A percentile compares a stretch with the other conserved stretches of the same genome.
Evolutionary conservation across 805 yeast genomes (phyloP).

Genomic region (Millerago galiae): DNA sequence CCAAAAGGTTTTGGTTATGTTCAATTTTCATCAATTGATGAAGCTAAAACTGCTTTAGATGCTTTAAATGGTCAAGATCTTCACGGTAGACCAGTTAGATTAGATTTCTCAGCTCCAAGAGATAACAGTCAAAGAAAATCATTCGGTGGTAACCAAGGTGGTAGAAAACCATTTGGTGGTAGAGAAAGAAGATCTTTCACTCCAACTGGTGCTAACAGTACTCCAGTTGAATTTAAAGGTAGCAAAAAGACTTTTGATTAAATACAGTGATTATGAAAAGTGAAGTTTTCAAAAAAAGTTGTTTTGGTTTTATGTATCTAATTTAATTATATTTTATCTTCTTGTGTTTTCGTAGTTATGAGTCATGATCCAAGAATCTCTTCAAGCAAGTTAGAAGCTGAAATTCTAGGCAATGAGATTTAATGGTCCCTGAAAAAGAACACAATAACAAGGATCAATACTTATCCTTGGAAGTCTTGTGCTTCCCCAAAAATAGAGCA

Average conservation of each 20-base stretch:
- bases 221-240: conserved; percentile 75
- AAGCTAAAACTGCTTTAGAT: conserved; percentile 83
- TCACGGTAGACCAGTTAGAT: conserved; percentile 89
- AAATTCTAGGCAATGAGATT: too few relatives aligned
- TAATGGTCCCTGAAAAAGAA: too few relatives aligned
- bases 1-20: conserved; percentile 99
- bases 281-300: background rate
- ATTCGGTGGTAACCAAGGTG: conserved; percentile 29
- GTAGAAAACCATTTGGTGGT: conserved; percentile 29
- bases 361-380: background rate
- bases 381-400: background rate
- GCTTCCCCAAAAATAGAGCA: too few relatives aligned
- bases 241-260: conserved; percentile 78
- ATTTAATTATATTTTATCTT: background rate
- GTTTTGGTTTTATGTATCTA: background rate
- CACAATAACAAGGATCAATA: too few relatives aligned
- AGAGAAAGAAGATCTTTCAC: conserved; percentile 34
- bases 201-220: conserved; percentile 54
- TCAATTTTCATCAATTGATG: conserved; percentile 80
- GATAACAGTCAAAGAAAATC: conserved; percentile 35
- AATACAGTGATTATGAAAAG: conserved; percentile 7
- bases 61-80: conserved; percentile 84
- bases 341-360: background rate
- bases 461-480: too few relatives aligned
- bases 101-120: conserved; percentile 92